These are phyloP conservation scores for Chiua virens DNA, from an alignment of 768 basidiomycete genomes.

Conservation along the genomic window DNA sequence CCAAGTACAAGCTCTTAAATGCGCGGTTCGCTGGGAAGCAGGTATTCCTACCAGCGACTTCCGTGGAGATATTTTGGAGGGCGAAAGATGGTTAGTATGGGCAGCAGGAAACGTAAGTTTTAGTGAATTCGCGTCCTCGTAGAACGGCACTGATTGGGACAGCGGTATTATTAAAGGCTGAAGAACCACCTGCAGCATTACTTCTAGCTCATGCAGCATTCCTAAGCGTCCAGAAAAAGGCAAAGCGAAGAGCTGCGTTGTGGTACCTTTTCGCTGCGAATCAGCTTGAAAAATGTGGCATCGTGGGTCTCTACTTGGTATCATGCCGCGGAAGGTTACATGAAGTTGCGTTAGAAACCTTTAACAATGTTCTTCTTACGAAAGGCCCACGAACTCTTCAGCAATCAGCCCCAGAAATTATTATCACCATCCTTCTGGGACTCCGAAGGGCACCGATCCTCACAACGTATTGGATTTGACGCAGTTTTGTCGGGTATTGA, in stretches of 20 bases:
- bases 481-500: conserved; percentile 72
- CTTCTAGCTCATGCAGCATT: conserved; percentile 79
- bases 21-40: conserved; percentile 76
- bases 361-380: conserved; percentile 81
- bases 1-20: conserved; percentile 66
- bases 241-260: conserved; percentile 65
- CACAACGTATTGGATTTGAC: conserved; percentile 49
- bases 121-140: background rate
- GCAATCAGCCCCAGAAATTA: conserved; percentile 46
- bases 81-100: conserved; percentile 85
- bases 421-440: conserved; percentile 84
- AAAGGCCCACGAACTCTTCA: conserved; percentile 65
- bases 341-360: conserved; percentile 58
- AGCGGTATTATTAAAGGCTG: conserved; percentile 53
- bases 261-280: conserved; percentile 81
- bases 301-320: conserved; percentile 50
- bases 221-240: conserved; percentile 57
- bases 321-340: conserved; percentile 2
- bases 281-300: conserved; percentile 78
- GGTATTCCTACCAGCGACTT: conserved; percentile 63
- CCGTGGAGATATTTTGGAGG: conserved; percentile 55
- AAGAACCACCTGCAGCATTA: conserved; percentile 80
- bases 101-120: conserved; percentile 75
- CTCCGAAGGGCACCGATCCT: conserved; percentile 53
- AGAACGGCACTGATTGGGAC: conserved; percentile 27